Conservation (phyloP, 768 basidiomycete species). For the Pisolithus orientalis region DNA sequence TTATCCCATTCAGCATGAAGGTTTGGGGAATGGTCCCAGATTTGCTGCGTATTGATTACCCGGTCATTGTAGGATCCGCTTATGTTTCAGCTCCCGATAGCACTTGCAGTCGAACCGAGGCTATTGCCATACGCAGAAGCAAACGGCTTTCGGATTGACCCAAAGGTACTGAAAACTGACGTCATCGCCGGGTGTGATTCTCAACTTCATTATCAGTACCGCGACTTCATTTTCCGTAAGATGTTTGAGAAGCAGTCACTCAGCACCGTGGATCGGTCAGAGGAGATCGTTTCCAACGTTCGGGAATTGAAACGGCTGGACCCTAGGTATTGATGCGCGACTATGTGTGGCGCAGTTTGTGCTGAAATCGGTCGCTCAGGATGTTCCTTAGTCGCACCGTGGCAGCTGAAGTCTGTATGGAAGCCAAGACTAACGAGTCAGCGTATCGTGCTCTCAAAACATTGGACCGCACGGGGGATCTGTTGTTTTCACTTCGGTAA, state of each 20-base stretch:
- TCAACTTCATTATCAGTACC: slow-evolving; percentile 43
- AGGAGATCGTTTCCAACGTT: slow-evolving; percentile 65
- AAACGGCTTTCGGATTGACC: slow-evolving; percentile 77
- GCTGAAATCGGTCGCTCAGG: slow-evolving; percentile 30
- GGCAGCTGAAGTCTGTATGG: slow-evolving; percentile 81
- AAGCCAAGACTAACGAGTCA: slow-evolving; percentile 62
- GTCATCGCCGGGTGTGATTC: slow-evolving; percentile 8
- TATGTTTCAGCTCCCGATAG: slow-evolving; percentile 71
- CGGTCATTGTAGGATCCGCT: slow-evolving; percentile 56
- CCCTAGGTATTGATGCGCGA: slow-evolving; percentile 40
- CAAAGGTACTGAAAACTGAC: slow-evolving; percentile 43
- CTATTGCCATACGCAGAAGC: slow-evolving; percentile 63
- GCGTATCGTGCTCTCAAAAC: slow-evolving; percentile 65
- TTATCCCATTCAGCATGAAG: slow-evolving; percentile 72
- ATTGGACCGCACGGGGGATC: slow-evolving; percentile 56
- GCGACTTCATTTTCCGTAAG: slow-evolving; percentile 82
- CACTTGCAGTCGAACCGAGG: slow-evolving; percentile 69
- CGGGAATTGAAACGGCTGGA: slow-evolving; percentile 68
- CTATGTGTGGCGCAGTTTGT: not conserved
- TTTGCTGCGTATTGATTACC: slow-evolving; percentile 5
- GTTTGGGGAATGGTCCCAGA: slow-evolving; percentile 29
- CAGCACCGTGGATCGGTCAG: slow-evolving; percentile 45
- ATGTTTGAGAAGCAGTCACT: slow-evolving; percentile 62
- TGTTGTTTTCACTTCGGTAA: slow-evolving; percentile 65
- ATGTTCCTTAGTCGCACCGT: slow-evolving; percentile 82